Conservation (phyloP, 345 rosid genomes). For the Cardamine chenopodiifolia region DNA sequence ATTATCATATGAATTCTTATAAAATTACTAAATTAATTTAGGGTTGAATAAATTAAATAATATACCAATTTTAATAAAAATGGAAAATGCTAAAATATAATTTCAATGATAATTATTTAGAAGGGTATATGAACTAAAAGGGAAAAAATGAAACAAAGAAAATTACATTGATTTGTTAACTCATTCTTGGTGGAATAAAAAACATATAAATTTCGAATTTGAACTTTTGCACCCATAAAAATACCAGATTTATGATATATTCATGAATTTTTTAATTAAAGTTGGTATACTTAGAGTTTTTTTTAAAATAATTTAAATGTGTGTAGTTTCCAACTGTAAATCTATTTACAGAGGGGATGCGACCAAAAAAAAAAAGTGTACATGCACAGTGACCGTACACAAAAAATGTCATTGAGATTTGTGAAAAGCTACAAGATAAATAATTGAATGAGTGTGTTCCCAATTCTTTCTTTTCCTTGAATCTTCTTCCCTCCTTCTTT, state of each 20-base stretch:
- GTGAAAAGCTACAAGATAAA: slow-evolving; percentile 29
- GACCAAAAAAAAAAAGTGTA: slow-evolving; percentile 25
- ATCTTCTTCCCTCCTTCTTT: slow-evolving; percentile 48
- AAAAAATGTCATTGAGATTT: slow-evolving; percentile 28
- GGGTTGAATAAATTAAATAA: too few species aligned
- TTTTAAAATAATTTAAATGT: too few species aligned
- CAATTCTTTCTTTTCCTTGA: slow-evolving; percentile 32
- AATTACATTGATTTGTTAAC: background rate
- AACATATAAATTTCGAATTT: too few species aligned
- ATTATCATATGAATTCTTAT: background rate
- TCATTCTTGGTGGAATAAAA: background rate
- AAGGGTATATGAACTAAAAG: too few species aligned
- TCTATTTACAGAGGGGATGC: slow-evolving; percentile 33
- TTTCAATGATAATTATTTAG: background rate
- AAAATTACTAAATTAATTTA: too few species aligned
- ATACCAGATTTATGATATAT: too few species aligned
- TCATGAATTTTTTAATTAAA: too few species aligned
- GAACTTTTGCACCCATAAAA: too few species aligned
- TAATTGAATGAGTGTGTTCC: slow-evolving; percentile 44
- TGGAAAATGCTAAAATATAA: background rate
- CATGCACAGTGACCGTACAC: slow-evolving; percentile 41
- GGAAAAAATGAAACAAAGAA: too few species aligned
- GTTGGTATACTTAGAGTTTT: too few species aligned
- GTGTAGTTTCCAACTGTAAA: slow-evolving; percentile 24
- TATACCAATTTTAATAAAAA: background rate